These are phyloP conservation scores for Fusarium musae DNA, from an alignment of 2,329 filamentous ascomycete genomes.

Conservation along the genomic window DNA sequence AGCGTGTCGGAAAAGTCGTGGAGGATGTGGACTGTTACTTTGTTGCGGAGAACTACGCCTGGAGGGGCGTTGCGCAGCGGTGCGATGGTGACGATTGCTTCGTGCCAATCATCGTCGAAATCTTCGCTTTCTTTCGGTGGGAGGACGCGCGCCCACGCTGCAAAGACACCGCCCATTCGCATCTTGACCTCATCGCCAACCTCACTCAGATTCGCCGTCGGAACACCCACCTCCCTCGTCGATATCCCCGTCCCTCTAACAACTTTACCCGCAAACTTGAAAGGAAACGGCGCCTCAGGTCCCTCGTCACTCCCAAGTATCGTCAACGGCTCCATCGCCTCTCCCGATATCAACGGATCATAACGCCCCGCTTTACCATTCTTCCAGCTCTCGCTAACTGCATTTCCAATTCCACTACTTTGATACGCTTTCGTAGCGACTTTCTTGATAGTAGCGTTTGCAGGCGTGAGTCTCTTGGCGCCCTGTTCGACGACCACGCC, in stretches of 20 bases:
- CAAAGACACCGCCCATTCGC: conserved; percentile 70
- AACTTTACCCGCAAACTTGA: conserved; percentile 62
- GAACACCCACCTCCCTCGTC: conserved; percentile 55
- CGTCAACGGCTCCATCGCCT: conserved; percentile 45
- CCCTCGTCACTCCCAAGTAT: conserved; percentile 62
- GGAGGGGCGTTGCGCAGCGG: conserved; percentile 59
- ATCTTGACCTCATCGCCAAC: conserved; percentile 64
- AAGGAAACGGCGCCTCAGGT: conserved; percentile 63
- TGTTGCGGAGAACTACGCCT: conserved; percentile 60
- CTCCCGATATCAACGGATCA: conserved; percentile 48
- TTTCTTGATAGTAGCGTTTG: conserved; percentile 47
- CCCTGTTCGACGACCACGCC: conserved; percentile 54
- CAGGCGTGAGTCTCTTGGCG: conserved; percentile 52
- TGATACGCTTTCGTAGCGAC: conserved; percentile 55
- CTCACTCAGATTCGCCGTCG: conserved; percentile 64
- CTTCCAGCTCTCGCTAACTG: conserved; percentile 50
- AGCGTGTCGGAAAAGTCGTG: conserved; percentile 58
- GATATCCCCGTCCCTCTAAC: conserved; percentile 57
- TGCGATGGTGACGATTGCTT: conserved; percentile 67
- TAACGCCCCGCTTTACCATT: conserved; percentile 53
- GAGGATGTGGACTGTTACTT: conserved; percentile 65
- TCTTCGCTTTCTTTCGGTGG: conserved; percentile 47
- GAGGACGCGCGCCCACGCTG: conserved; percentile 68
- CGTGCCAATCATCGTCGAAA: conserved; percentile 63
- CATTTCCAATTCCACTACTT: conserved; percentile 41